A percentile compares a stretch with the other conserved stretches of the same genome.
These are phyloP conservation scores for Avena sativa DNA, from an alignment of 176 grass and related monocot genomes.

Conservation along the genomic window DNA sequence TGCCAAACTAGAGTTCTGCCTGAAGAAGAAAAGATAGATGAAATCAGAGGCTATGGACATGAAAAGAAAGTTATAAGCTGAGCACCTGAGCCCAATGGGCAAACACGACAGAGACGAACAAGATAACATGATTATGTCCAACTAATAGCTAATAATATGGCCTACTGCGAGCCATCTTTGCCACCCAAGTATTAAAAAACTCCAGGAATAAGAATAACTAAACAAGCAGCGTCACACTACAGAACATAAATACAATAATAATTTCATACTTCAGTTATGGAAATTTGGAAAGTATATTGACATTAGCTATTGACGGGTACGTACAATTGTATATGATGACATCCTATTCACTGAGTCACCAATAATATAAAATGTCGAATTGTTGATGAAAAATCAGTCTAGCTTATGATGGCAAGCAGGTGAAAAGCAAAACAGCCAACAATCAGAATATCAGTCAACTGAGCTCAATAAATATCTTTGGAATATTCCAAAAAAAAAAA, in stretches of 20 bases:
- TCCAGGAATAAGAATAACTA: not conserved
- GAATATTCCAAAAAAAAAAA: not conserved
- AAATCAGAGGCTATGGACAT: conserved; percentile 13
- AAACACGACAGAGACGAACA: conserved; percentile 3
- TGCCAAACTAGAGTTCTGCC: conserved; percentile 61
- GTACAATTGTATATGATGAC: not conserved
- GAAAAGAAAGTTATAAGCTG: conserved; percentile 11
- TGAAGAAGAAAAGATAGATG: conserved; percentile 46
- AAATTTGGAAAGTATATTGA: not conserved
- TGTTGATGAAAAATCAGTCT: not conserved
- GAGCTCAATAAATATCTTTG: not conserved
- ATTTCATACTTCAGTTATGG: conserved; percentile 4
- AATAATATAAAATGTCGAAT: not conserved
- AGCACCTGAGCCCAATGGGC: not conserved
- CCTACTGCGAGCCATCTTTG: conserved; percentile 25
- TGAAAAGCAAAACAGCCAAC: conserved; percentile 1
- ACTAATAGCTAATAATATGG: conserved; percentile 7
- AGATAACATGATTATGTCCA: conserved; percentile 5
- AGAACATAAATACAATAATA: not conserved
- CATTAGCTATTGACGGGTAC: not conserved
- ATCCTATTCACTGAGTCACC: conserved; percentile 1
- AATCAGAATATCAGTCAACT: conserved; percentile 1
- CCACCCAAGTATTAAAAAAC: conserved; percentile 13
- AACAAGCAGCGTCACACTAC: conserved; percentile 16
- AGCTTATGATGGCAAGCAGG: not conserved